These are phyloP conservation scores for Leishmania aethiopica DNA, from an alignment of 208 protist species.

Conservation along the genomic window DNA sequence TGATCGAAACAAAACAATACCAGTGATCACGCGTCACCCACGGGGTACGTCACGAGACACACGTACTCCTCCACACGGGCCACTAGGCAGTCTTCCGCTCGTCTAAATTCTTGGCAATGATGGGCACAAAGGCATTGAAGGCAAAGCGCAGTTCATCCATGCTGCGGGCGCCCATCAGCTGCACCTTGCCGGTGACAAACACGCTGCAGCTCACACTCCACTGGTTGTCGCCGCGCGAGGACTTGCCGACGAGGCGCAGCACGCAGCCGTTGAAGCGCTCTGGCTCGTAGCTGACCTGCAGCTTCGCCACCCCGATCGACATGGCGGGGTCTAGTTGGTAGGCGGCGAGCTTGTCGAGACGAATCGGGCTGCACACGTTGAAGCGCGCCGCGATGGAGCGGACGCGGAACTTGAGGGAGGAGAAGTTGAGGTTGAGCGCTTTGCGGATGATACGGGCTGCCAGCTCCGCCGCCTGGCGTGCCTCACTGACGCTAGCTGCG, in stretches of 20 bases:
- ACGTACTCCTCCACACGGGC: not conserved
- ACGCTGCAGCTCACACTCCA: conserved; percentile 81
- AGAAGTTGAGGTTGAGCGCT: conserved; percentile 62
- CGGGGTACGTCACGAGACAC: not conserved
- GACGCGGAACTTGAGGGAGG: conserved; percentile 79
- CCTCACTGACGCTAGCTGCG: conserved; percentile 72
- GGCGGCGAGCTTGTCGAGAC: conserved; percentile 69
- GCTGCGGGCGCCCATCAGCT: conserved; percentile 78
- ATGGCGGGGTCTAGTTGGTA: conserved; percentile 36
- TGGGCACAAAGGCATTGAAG: conserved; percentile 83
- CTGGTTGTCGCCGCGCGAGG: conserved; percentile 40
- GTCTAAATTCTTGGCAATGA: conserved; percentile 63
- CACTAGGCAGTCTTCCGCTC: not conserved
- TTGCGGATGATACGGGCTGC: conserved; percentile 87
- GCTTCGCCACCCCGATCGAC: conserved; percentile 40
- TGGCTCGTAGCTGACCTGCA: conserved; percentile 84
- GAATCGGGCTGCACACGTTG: conserved; percentile 80
- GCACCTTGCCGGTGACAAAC: conserved; percentile 88
- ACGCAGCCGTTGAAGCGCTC: conserved; percentile 86
- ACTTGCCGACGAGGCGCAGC: conserved; percentile 65
- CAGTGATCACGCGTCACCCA: not conserved
- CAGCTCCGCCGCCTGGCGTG: conserved; percentile 84
- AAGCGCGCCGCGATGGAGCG: conserved; percentile 85
- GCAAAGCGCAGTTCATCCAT: conserved; percentile 81
- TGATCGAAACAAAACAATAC: not conserved